Percentiles rank a stretch among this genome's conserved stretches.
Conservation (phyloP, 2,329 filamentous ascomycete genomes). For the Penicillium brasilianum region DNA sequence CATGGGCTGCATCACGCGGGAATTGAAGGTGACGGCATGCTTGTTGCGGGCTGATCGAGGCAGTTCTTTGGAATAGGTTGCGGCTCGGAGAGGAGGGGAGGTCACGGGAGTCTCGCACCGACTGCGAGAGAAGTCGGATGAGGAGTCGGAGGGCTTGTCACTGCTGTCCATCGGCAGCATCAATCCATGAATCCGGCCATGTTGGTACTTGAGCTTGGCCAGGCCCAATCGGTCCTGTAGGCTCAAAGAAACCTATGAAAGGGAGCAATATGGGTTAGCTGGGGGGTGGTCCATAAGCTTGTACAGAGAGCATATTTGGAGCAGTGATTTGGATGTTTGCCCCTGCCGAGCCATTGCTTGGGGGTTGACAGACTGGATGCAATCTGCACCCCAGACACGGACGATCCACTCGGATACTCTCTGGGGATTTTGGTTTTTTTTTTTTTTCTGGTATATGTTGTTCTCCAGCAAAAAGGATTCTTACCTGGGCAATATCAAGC, state of each 20-base stretch:
- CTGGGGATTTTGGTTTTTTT: not conserved
- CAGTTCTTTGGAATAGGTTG: constrained; percentile 83
- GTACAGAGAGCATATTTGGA: not conserved
- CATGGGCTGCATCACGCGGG: constrained; percentile 50
- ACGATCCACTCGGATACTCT: not conserved
- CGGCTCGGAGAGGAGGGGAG: constrained; percentile 82
- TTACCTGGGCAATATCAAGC: constrained; percentile 50
- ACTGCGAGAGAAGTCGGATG: constrained; percentile 76
- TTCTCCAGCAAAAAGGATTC: constrained; percentile 13
- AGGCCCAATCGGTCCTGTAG: constrained; percentile 93
- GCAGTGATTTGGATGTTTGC: not conserved
- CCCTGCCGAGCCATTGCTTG: not conserved
- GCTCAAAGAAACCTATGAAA: constrained; percentile 80
- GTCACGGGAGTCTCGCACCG: constrained; percentile 61
- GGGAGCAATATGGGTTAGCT: constrained; percentile 10
- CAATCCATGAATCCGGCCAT: constrained; percentile 85
- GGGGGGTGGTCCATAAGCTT: too few relatives aligned
- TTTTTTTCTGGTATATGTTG: constrained; percentile 1
- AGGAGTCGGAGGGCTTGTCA: constrained; percentile 84
- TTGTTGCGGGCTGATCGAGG: constrained; percentile 58
- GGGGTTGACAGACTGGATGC: constrained; percentile 3
- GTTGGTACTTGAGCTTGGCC: constrained; percentile 95
- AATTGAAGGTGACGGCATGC: constrained; percentile 52
- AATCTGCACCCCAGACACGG: constrained; percentile 10
- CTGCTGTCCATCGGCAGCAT: constrained; percentile 78